Conservation (phyloP, 1,284 basidiomycete genomes). For the Tausonia pullulans region DNA sequence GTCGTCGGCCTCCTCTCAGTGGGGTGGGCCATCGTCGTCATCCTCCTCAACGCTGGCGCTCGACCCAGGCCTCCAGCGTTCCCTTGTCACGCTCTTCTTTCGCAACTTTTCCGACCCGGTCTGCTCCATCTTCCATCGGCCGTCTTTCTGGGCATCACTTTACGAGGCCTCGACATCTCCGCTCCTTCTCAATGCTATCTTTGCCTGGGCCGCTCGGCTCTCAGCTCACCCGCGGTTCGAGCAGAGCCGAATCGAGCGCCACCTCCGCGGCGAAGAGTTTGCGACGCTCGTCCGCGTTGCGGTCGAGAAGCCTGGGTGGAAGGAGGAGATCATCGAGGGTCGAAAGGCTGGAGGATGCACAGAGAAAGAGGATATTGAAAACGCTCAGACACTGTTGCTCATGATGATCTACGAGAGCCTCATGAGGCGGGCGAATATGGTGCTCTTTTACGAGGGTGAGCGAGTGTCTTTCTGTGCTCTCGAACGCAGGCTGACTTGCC, state of each 20-base stretch:
- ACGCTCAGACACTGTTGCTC: conserved; percentile 22
- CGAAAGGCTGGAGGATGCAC: neutral
- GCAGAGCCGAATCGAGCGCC: neutral
- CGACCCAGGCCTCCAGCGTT: conserved; percentile 6
- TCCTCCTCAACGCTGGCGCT: conserved; percentile 24
- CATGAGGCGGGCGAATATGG: conserved; percentile 16
- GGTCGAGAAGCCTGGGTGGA: conserved; percentile 3
- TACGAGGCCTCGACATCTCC: conserved; percentile 22
- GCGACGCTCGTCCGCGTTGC: neutral
- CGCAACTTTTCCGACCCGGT: conserved; percentile 5
- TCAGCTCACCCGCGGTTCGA: conserved; percentile 20
- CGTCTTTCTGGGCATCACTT: conserved; percentile 25
- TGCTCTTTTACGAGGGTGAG: neutral
- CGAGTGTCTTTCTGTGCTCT: no score
- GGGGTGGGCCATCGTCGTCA: neutral
- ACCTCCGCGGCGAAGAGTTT: conserved; percentile 2
- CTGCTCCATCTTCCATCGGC: conserved; percentile 23
- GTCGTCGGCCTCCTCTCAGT: neutral
- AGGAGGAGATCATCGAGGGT: neutral
- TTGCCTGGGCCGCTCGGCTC: conserved; percentile 23
- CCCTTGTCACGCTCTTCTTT: conserved; percentile 22
- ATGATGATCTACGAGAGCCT: conserved; percentile 25
- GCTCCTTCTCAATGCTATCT: conserved; percentile 25
- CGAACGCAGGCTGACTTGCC: no score
- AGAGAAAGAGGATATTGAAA: conserved; percentile 18